Evolutionary conservation across 2,329 filamentous ascomycete genomes (phyloP), one percentile per base, ranked within the genome.

Genomic region (Zymoseptoria tritici): DNA sequence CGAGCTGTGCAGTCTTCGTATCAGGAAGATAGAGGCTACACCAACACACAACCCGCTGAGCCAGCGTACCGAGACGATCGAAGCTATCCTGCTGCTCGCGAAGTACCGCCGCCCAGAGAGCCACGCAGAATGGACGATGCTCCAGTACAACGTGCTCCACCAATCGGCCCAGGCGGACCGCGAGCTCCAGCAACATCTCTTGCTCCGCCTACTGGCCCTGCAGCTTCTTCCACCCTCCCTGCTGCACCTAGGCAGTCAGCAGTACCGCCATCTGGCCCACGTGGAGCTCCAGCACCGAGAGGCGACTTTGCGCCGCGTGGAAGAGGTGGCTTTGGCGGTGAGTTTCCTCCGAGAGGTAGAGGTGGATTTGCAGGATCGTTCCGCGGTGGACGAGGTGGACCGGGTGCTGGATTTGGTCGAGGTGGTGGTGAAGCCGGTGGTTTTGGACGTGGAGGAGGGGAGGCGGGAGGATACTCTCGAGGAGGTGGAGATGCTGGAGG

Each of bases 261-360:
- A 36, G 65, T 68, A 49, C 68, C 71, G n/a, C 71, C 72, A n/a
- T 70, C 69, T 50, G 71, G 71, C 11, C 71, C 72, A 20, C 62
- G 70, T 50, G 66, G 63, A 16, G 64, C 60, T 21, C 74, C 75
- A 16, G 75, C 76, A 5, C 73, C 76, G 29, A 68, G 69, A 56
- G 77, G 77, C 16, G 68, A 66, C 26, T 68, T 66, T 52, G 66
- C 65, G 29, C 68, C 57, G 26, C 62, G 76, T 50, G 73, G 76
- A 42, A 52, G 67, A 54, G 68, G 64, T 49, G 63, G 63, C 56
- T 69, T 65, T 29, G 74, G 74, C 56, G 74, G 74, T 59, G 36
- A 46, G 4, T 46, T 46, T 7, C 53, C 58, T 19, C 71, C 73
- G 49, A 71, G 68, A 21, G 71, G 72, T 53, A 66, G 67, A 26